Conservation (phyloP, 495 filamentous ascomycete species). For the Trichoderma gamsii region DNA sequence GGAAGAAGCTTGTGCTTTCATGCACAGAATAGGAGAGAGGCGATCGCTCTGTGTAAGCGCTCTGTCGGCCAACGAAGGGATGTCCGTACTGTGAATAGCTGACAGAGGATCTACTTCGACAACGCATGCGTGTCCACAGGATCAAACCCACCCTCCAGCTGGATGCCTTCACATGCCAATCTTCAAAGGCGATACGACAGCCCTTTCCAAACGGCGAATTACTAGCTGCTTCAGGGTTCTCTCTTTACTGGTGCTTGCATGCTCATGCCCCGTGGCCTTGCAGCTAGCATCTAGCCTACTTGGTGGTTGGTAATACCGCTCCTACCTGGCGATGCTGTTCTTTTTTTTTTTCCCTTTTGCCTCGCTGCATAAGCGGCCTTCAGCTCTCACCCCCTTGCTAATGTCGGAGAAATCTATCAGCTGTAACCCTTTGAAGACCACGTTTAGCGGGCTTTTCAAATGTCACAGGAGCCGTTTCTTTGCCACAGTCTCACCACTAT, state of each 20-base stretch:
- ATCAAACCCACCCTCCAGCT: neutral
- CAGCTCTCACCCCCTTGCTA: neutral
- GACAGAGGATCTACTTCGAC: too few relatives aligned
- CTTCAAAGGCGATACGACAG: neutral
- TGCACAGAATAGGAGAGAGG: neutral
- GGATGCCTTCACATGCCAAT: neutral
- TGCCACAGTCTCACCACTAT: constrained; percentile 5
- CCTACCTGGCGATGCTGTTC: neutral
- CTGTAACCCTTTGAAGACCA: neutral
- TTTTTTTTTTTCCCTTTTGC: too few relatives aligned
- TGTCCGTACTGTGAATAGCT: too few relatives aligned
- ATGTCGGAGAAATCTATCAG: neutral
- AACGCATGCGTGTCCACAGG: too few relatives aligned
- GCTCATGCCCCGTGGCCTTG: neutral
- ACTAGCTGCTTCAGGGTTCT: neutral
- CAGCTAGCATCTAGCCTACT: neutral
- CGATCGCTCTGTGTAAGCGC: neutral
- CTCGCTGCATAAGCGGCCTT: neutral
- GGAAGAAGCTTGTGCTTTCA: neutral
- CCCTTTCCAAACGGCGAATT: neutral
- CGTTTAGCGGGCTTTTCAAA: neutral
- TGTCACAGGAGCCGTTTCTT: neutral
- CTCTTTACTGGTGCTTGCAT: neutral
- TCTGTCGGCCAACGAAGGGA: neutral
- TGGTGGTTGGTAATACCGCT: neutral